Evolutionary conservation across 352 stramenopile species (phyloP).

Genomic region (Pythium rishiriense): DNA sequence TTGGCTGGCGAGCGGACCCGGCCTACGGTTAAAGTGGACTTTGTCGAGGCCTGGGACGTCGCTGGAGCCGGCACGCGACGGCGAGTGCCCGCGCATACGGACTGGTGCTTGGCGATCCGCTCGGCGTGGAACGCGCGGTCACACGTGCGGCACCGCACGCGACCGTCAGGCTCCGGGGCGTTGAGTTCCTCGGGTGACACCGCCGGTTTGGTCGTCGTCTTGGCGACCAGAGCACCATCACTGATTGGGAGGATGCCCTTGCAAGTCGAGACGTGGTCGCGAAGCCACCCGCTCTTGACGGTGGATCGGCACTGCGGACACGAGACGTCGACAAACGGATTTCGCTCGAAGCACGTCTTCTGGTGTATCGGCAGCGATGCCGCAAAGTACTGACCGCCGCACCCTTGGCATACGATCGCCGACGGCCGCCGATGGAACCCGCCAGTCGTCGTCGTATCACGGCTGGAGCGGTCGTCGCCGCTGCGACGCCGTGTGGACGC

Average conservation of each 20-base stretch:
- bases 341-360: slow-evolving; percentile 67
- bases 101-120: slow-evolving; percentile 72
- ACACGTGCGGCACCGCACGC: slow-evolving; percentile 58
- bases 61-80: background rate
- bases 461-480: background rate
- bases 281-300: slow-evolving; percentile 34
- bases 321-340: slow-evolving; percentile 49
- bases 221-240: background rate
- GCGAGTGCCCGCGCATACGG: slow-evolving; percentile 39
- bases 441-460: background rate
- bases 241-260: background rate
- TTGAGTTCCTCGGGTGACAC: slow-evolving; percentile 33
- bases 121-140: slow-evolving; percentile 52
- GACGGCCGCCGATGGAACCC: slow-evolving; percentile 13
- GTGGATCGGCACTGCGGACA: slow-evolving; percentile 41
- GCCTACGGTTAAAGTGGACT: background rate
- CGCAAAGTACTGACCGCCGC: slow-evolving; percentile 58
- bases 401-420: slow-evolving; percentile 39
- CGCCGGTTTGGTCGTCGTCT: background rate
- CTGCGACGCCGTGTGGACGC: no score
- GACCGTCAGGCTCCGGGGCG: slow-evolving; percentile 43
- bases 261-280: slow-evolving; percentile 14
- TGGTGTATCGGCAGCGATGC: slow-evolving; percentile 71
- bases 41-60: background rate
- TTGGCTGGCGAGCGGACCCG: background rate